These are phyloP conservation scores for Geranium incanum DNA, from an alignment of 441 rosid species.

Conservation along the genomic window DNA sequence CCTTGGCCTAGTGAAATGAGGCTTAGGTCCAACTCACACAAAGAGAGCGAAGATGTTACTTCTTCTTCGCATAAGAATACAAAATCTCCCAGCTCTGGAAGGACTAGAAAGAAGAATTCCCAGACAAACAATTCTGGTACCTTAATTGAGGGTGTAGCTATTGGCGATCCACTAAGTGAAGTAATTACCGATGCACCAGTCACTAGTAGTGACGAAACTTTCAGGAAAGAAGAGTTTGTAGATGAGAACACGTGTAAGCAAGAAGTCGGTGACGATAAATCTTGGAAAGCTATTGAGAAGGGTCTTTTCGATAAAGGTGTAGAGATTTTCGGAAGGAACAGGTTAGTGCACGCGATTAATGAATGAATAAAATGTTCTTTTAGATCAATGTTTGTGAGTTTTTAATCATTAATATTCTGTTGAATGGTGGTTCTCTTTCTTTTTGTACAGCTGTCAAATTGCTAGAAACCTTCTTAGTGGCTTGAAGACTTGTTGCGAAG, in stretches of 20 bases:
- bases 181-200: conserved; percentile 37
- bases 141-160: conserved; percentile 33
- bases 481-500: conserved; percentile 85
- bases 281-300: conserved; percentile 86
- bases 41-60: conserved; percentile 70
- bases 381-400: background rate
- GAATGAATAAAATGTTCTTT: background rate
- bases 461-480: conserved; percentile 90
- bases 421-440: conserved; percentile 20
- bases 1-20: conserved; percentile 41
- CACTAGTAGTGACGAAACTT: conserved; percentile 39
- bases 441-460: conserved; percentile 66
- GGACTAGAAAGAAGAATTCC: conserved; percentile 53
- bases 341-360: conserved; percentile 40
- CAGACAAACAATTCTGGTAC: conserved; percentile 29
- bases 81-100: conserved; percentile 43
- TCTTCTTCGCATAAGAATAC: conserved; percentile 65
- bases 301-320: conserved; percentile 84
- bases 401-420: conserved; percentile 5
- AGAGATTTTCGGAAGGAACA: conserved; percentile 89
- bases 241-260: conserved; percentile 50
- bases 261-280: conserved; percentile 41
- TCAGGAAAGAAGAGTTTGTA: conserved; percentile 57
- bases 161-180: conserved; percentile 34
- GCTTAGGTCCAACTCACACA: conserved; percentile 41